Percentiles rank a stretch among this genome's conserved stretches.
Conservation (phyloP, 371 early-diverging fungal species). For the Rhizopus stolonifer region DNA sequence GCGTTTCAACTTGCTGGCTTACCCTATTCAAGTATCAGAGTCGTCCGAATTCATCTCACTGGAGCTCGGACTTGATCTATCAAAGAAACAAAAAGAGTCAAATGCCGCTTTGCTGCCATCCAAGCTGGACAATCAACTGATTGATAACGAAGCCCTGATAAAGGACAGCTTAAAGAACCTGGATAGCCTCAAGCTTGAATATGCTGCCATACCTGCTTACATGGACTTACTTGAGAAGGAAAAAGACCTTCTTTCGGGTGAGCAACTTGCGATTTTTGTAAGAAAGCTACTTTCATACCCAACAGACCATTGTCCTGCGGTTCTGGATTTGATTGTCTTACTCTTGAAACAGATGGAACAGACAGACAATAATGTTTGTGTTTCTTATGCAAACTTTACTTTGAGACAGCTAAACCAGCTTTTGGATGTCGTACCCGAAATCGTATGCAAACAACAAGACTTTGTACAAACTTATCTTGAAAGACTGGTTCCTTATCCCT, state of each 20-base stretch:
- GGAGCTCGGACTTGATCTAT: conserved; percentile 2
- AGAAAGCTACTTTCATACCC: conserved; percentile 6
- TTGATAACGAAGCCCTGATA: conserved; percentile 11
- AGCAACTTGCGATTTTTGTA: neutral
- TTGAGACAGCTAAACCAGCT: conserved; percentile 20
- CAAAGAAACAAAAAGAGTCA: neutral
- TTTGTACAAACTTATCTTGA: conserved; percentile 22
- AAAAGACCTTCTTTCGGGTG: neutral
- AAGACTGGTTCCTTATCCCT: conserved; percentile 19
- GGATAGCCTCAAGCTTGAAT: conserved; percentile 9
- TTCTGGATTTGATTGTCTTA: conserved; percentile 5
- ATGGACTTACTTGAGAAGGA: neutral
- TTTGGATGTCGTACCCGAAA: conserved; percentile 9
- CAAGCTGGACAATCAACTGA: conserved; percentile 6
- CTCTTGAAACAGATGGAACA: conserved; percentile 5
- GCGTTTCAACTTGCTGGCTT: conserved; percentile 38
- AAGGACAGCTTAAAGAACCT: conserved; percentile 2
- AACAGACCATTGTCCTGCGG: conserved; percentile 6
- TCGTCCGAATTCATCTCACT: conserved; percentile 28
- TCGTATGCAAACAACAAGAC: neutral
- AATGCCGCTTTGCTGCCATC: neutral
- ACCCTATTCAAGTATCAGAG: conserved; percentile 22
- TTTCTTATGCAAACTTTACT: conserved; percentile 17
- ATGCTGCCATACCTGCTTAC: conserved; percentile 12
- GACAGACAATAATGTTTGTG: neutral